Percentiles rank a stretch among this genome's conserved stretches.
phyloP scores from a whole-genome alignment of 371 early-diverging fungal genomes.

The Mortierella sp. region DNA sequence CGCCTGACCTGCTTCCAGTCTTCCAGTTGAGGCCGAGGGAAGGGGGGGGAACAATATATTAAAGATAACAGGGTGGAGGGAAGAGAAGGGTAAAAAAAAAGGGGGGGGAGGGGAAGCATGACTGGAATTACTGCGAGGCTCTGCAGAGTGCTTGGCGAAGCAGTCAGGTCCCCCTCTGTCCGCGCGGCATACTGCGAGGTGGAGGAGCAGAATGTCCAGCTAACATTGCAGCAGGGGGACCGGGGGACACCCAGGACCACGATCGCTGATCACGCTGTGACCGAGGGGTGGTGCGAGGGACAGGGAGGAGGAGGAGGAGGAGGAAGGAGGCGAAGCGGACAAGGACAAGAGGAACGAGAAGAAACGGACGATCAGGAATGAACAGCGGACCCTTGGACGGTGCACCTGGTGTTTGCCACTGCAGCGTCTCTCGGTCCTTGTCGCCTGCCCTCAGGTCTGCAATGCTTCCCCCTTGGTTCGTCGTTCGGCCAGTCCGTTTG shows the following conservation, averaged over 20 bases:
- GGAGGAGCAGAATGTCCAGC: neutral
- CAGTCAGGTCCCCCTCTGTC: neutral
- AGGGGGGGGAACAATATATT: neutral
- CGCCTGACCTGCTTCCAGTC: too few relatives aligned
- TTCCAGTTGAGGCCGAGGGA: neutral
- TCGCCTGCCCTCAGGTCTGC: too few relatives aligned
- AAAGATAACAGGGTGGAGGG: neutral
- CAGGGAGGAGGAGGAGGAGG: neutral
- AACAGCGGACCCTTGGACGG: neutral
- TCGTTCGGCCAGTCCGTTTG: too few relatives aligned
- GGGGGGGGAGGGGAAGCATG: neutral
- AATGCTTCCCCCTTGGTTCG: too few relatives aligned
- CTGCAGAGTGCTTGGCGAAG: neutral
- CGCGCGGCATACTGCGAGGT: neutral
- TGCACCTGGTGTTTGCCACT: too few relatives aligned
- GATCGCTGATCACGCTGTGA: too few relatives aligned
- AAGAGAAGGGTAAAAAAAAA: neutral
- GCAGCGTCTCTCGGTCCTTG: too few relatives aligned
- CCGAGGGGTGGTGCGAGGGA: too few relatives aligned
- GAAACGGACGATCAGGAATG: constrained; percentile 7
- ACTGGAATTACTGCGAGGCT: neutral
- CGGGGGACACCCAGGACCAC: neutral
- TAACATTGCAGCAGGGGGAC: neutral
- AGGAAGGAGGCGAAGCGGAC: neutral
- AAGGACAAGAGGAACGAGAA: neutral